Evolutionary conservation across 2,329 filamentous ascomycete species (phyloP), one percentile per base, ranked within the genome.

Genomic region (Aureobasidium zeae): DNA sequence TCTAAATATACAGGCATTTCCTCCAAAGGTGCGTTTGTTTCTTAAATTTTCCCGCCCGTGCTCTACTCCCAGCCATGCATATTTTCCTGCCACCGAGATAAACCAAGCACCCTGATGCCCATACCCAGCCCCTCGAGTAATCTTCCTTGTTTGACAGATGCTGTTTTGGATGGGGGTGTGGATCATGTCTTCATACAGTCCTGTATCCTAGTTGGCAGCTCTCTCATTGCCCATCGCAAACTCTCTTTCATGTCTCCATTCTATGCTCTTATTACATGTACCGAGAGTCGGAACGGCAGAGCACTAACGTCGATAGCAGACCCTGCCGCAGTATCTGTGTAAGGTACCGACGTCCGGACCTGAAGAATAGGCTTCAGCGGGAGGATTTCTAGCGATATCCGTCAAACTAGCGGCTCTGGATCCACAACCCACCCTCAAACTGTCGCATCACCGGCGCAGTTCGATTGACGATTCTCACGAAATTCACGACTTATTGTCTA

Each of bases 391-490:
- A 34, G 25, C 22, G 29, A 30, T 17, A 44, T 16, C 36, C 29
- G 36, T 31, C 45, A 32, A 41, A 43, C 30, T 43, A 39, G 31
- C 45, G 37, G 26, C 45, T 28, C 45, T 43, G 37, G 31, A 24
- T 25, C 37, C 45, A 26, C 32, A 22, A 39, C 37, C 25, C 16
- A 22, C 45, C 36, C 28, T 31, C 36, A 47, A 47, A 25, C 36
- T 47, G 45, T 47, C 45, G 37, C 37, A 30, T 28, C 32, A 32
- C 25, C 43, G 45, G 29, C 45, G 37, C 32, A 41, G 19, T 24
- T 31, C 38, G 9, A 19, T 36, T 36, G 24, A 74, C 72, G 70
- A 73, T 52, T 51, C 53, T 52, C 61, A 75, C 70, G 70, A 74
- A 62, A 60, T 74, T 70, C 57, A 65, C 61, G 65, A 64, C 61